Base-by-base conservation (phyloP, 2,329 filamentous ascomycete species). In the Curvularia sp. region DNA sequence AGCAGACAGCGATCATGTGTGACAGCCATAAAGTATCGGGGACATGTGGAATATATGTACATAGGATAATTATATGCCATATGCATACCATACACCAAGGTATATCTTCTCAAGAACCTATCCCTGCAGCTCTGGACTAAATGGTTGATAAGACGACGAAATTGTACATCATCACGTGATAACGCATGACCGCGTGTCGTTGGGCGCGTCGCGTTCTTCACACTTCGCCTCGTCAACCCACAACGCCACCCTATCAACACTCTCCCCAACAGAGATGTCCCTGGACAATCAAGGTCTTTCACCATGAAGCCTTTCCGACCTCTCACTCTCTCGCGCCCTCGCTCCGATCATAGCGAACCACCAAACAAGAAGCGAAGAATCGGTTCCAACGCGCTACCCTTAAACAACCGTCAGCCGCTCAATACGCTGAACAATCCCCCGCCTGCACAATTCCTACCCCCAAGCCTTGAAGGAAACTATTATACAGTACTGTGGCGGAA, bases 401-500 rank as follows among this genome's bases (percentile, higher is more conserved):
- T 65, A 35, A 64, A 56, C 9, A 72, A 69, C 8, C 65, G 75
- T 39, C 68, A 77, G 50, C 75, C 75, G 26, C 71, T 73, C 42
- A 62, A 68, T 55, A 58, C 68, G 13, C 57, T 72, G n/a, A 53
- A 60, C 33, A 69, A 70, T 35, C 62, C 69, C 4, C 64, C 60
- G 42, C 58, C 66, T 7, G 56, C 67, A 7, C 61, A 64, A 18
- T 59, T 64, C 9, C 49, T 64, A 1, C 62, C 61, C 41, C 54
- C 57, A n/a, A 68, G 67, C 10, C 54, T 63, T 5, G 71, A 78
- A 41, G 75, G 67, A 39, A 70, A 66, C 47, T 82, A 80, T 60
- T 82, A 80, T 54, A 78, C 71, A 0, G 81, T 82, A 0, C 60
- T 82, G 15, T 83, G 81, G 88, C 85, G 89, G 20, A 90, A 89